Conservation (phyloP, 768 basidiomycete genomes). For the Coprinopsis marcescibilis region DNA sequence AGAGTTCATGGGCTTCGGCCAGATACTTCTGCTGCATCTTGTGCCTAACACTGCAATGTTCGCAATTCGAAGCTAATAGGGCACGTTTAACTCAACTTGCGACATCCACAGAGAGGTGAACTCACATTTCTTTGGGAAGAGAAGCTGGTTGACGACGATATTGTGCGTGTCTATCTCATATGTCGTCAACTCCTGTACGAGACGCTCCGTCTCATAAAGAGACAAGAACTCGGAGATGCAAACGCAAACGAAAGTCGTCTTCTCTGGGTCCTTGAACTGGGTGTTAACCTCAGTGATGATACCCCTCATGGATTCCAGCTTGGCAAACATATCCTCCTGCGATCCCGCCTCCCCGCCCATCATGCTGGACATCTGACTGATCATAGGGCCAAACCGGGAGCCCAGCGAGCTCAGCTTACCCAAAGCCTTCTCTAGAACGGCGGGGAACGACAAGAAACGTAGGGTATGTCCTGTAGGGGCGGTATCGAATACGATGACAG, state of each 20-base stretch:
- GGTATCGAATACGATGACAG: conserved; percentile 99
- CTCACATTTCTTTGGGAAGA: conserved; percentile 89
- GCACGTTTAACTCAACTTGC: not conserved
- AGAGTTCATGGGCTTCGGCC: conserved; percentile 91
- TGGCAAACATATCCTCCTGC: conserved; percentile 98
- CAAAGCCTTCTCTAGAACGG: conserved; percentile 93
- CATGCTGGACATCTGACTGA: conserved; percentile 94
- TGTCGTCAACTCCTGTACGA: conserved; percentile 91
- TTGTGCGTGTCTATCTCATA: conserved; percentile 98
- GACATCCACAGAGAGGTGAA: conserved; percentile 11
- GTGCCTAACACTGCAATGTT: conserved; percentile 90
- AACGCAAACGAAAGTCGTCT: conserved; percentile 98
- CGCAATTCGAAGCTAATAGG: conserved; percentile 77
- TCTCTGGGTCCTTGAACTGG: conserved; percentile 99
- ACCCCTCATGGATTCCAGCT: conserved; percentile 93
- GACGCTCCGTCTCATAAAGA: conserved; percentile 95
- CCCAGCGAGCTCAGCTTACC: conserved; percentile 93
- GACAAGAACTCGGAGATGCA: conserved; percentile 99
- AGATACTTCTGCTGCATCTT: conserved; percentile 99
- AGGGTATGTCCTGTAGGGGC: conserved; percentile 98
- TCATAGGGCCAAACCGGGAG: conserved; percentile 95
- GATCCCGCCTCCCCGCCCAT: conserved; percentile 89
- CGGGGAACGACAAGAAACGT: conserved; percentile 98
- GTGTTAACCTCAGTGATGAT: conserved; percentile 98
- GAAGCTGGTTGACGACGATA: conserved; percentile 95